These are phyloP conservation scores for Phytophthora cactorum DNA, from an alignment of 352 stramenopile genomes.

Conservation along the genomic window DNA sequence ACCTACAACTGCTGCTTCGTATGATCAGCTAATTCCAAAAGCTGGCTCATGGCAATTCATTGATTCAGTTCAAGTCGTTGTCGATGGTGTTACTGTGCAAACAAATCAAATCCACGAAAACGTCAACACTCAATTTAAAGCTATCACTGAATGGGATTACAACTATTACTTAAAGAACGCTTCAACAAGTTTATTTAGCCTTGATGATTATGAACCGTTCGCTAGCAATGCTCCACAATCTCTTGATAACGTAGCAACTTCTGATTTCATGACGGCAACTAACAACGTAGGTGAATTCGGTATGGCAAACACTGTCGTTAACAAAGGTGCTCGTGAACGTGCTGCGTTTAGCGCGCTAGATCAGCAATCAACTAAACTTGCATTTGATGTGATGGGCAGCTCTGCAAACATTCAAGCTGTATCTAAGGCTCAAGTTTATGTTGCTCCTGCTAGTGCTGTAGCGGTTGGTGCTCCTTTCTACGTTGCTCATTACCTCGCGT, in stretches of 20 bases:
- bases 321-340: neutral
- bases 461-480: constrained; percentile 2
- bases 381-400: neutral
- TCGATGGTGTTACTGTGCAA: neutral
- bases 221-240: neutral
- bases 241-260: neutral
- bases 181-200: neutral
- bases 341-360: neutral
- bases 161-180: constrained; percentile 5
- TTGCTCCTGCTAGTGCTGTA: neutral
- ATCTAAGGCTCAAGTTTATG: constrained; percentile 1
- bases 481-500: constrained; percentile 13
- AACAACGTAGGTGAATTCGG: neutral
- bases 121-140: constrained; percentile 15
- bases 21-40: neutral
- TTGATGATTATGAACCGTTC: neutral
- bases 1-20: neutral
- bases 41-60: neutral
- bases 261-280: neutral
- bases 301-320: neutral
- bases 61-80: constrained; percentile 3
- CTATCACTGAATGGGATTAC: constrained; percentile 11
- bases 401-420: constrained; percentile 8
- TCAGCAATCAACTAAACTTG: constrained; percentile 5
- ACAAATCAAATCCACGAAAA: constrained; percentile 4